Percentiles rank a stretch among this genome's conserved stretches.
Evolutionary conservation across 148 eudicot species (phyloP).

Genomic region (Nepenthes mirabilis): DNA sequence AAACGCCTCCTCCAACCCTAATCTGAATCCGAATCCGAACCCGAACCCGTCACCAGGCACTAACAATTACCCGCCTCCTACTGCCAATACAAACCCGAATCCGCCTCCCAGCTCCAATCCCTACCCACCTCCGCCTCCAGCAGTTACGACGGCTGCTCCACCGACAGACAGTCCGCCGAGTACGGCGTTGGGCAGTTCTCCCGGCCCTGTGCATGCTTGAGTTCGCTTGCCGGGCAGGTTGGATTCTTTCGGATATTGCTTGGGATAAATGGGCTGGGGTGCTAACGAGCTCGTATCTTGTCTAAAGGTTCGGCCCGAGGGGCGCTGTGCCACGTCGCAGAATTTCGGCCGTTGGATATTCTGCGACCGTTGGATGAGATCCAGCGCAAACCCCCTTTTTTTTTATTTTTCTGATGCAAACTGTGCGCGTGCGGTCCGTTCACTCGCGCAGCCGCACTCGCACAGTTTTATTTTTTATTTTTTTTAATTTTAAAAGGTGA

Average conservation of each 20-base stretch:
- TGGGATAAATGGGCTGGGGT: too few relatives aligned
- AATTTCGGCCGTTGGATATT: too few relatives aligned
- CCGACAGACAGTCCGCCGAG: conserved; percentile 27
- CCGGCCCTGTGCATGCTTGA: conserved; percentile 31
- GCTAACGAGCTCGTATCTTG: too few relatives aligned
- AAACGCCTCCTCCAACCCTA: not conserved
- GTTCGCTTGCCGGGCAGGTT: not conserved
- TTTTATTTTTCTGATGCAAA: too few relatives aligned
- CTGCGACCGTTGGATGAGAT: too few relatives aligned
- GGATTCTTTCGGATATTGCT: not conserved
- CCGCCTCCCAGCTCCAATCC: conserved; percentile 10
- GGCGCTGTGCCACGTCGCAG: too few relatives aligned
- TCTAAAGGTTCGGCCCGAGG: too few relatives aligned
- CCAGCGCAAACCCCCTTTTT: too few relatives aligned
- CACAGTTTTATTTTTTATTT: too few relatives aligned
- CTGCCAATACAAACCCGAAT: conserved; percentile 4
- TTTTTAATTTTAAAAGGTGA: too few relatives aligned
- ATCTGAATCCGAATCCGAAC: conserved; percentile 9
- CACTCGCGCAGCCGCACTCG: too few relatives aligned
- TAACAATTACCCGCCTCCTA: conserved; percentile 6
- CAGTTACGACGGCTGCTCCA: conserved; percentile 21
- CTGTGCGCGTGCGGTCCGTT: too few relatives aligned
- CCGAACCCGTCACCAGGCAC: conserved; percentile 9
- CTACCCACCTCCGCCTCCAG: conserved; percentile 8
- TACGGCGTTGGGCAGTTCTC: conserved; percentile 26